Conservation (phyloP, 202 grass and related monocot genomes). For the Cymbopogon flexuosus region DNA sequence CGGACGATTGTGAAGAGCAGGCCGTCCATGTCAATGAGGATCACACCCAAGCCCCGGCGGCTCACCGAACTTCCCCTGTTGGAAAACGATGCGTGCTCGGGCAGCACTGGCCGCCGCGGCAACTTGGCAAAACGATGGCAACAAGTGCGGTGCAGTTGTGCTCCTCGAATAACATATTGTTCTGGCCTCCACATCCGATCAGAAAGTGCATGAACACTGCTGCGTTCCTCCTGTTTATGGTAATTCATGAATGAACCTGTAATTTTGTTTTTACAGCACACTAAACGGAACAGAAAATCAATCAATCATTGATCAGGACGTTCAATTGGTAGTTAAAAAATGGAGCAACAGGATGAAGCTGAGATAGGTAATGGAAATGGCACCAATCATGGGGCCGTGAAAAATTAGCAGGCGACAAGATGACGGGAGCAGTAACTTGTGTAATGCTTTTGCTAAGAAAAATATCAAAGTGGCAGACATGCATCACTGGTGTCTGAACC, state of each 20-base stretch:
- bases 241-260: neutral
- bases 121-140: slow-evolving; percentile 16
- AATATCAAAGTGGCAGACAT: neutral
- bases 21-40: slow-evolving; percentile 23
- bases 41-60: slow-evolving; percentile 6
- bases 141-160: neutral
- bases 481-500: neutral
- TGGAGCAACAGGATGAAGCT: neutral
- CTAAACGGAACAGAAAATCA: neutral
- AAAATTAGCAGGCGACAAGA: neutral
- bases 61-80: slow-evolving; percentile 32
- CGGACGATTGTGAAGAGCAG: slow-evolving; percentile 25
- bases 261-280: neutral
- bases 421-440: neutral
- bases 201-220: neutral
- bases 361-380: neutral
- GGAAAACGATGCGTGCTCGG: slow-evolving; percentile 30
- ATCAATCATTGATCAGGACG: neutral
- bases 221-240: neutral
- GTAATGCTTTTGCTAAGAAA: neutral
- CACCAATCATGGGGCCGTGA: neutral
- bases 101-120: neutral
- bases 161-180: neutral
- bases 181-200: neutral
- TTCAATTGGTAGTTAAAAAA: neutral